Percentiles rank a stretch among this genome's conserved stretches.
Evolutionary conservation across 2,329 filamentous ascomycete genomes (phyloP).

Genomic region (Cladophialophora bantiana): DNA sequence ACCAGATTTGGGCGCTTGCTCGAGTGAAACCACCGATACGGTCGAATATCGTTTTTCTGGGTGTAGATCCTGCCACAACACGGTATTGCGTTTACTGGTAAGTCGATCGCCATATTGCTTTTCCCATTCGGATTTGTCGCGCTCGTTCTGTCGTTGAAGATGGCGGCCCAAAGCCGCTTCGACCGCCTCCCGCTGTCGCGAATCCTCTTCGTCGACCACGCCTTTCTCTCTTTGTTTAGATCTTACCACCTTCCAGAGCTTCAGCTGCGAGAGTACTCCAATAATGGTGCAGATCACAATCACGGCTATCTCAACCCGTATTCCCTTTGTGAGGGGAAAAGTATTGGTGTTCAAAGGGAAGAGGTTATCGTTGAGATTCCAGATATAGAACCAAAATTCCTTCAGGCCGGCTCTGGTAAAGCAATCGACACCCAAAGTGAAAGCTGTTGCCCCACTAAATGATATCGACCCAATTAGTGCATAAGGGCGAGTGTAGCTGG

Average conservation of each 20-base stretch:
- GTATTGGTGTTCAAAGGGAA: conserved; percentile 79
- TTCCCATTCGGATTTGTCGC: conserved; percentile 71
- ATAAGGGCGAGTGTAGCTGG: conserved; percentile 77
- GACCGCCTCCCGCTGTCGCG: conserved; percentile 64
- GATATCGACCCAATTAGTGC: conserved; percentile 77
- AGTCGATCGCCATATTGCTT: conserved; percentile 72
- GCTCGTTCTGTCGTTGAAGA: conserved; percentile 54
- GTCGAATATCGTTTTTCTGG: conserved; percentile 44
- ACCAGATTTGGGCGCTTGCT: conserved; percentile 7
- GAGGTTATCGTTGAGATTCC: conserved; percentile 77
- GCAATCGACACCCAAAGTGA: conserved; percentile 87
- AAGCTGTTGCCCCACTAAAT: conserved; percentile 79
- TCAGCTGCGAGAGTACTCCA: conserved; percentile 83
- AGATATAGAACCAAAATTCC: conserved; percentile 95
- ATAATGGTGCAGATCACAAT: conserved; percentile 76
- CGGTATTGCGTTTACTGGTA: conserved; percentile 49
- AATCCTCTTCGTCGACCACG: conserved; percentile 57
- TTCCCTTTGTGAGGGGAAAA: conserved; percentile 85
- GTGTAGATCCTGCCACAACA: conserved; percentile 59
- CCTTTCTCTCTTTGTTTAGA: conserved; percentile 57
- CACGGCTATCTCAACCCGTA: conserved; percentile 81
- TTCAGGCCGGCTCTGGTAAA: conserved; percentile 89
- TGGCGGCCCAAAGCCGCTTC: conserved; percentile 75
- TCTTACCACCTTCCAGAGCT: conserved; percentile 81
- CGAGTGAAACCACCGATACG: conserved; percentile 30